Evolutionary conservation across 305 asterid species (phyloP).

Genomic region (Ajuga reptans): DNA sequence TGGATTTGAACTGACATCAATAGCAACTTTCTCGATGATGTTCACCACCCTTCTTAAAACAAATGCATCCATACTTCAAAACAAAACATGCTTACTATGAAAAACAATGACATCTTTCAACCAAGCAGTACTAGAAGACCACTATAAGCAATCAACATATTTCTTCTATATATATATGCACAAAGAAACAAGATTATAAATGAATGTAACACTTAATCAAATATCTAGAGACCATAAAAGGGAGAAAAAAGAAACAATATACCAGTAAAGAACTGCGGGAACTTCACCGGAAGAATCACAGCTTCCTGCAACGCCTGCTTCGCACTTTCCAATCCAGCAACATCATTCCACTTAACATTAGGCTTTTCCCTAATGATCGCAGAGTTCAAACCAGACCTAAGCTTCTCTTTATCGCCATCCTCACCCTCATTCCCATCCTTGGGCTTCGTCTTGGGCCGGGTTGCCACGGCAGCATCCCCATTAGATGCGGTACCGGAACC

Average conservation of each 20-base stretch:
- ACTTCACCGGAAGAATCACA: slow-evolving; percentile 89
- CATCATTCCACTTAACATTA: slow-evolving; percentile 91
- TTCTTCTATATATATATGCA: background rate
- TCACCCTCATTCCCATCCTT: slow-evolving; percentile 85
- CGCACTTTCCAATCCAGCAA: slow-evolving; percentile 94
- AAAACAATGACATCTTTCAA: background rate
- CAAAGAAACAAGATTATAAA: background rate
- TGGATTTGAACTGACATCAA: background rate
- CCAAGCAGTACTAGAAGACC: background rate
- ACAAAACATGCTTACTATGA: background rate
- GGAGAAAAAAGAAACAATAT: background rate
- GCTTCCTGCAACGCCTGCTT: slow-evolving; percentile 95
- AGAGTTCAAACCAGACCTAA: slow-evolving; percentile 71
- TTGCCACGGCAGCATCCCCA: slow-evolving; percentile 82
- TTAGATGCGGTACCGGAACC: slow-evolving; percentile 65
- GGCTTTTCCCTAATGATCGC: slow-evolving; percentile 90
- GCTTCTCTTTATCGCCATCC: slow-evolving; percentile 77
- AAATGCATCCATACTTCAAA: background rate
- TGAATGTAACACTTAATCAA: background rate
- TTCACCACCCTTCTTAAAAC: background rate
- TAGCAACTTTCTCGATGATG: background rate
- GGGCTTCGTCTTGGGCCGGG: slow-evolving; percentile 69
- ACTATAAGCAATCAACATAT: background rate
- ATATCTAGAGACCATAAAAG: background rate
- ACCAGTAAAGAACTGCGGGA: slow-evolving; percentile 92